phyloP scores from a whole-genome alignment of 2,329 filamentous ascomycete genomes.

The Microcyclospora pomicola region DNA sequence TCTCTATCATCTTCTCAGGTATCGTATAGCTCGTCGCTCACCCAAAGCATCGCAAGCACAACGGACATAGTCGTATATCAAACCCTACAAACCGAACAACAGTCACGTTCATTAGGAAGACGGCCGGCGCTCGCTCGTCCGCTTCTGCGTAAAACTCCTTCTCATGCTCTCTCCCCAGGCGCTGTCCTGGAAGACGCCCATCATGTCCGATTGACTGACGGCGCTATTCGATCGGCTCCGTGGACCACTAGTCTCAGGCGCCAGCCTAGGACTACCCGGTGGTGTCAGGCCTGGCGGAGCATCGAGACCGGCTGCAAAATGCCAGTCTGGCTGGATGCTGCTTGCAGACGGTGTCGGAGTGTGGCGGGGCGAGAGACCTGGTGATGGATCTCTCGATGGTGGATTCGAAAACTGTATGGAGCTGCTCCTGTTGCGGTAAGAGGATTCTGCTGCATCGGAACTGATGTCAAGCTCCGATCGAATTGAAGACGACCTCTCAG shows the following conservation, averaged over 20 bases:
- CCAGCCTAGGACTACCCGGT: constrained; percentile 13
- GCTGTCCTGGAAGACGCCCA: constrained; percentile 75
- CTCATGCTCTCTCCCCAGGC: constrained; percentile 89
- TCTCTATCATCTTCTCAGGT: neutral
- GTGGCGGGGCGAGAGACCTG: constrained; percentile 12
- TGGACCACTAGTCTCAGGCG: constrained; percentile 12
- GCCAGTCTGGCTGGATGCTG: constrained; percentile 29
- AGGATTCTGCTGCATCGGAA: constrained; percentile 1
- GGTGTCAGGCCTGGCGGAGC: constrained; percentile 19
- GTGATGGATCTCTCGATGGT: neutral
- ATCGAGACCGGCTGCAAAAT: constrained; percentile 31
- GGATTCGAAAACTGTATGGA: constrained; percentile 9
- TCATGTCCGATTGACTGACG: constrained; percentile 62
- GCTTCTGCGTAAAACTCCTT: constrained; percentile 62
- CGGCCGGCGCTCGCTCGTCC: constrained; percentile 22
- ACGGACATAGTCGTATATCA: no score
- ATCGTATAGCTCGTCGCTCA: neutral
- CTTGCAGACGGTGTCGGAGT: constrained; percentile 13
- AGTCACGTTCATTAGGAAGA: constrained; percentile 6
- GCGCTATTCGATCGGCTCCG: constrained; percentile 52
- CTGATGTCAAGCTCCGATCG: constrained; percentile 6
- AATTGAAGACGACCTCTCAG: neutral
- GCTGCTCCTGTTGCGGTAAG: constrained; percentile 13
- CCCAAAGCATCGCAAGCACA: neutral
- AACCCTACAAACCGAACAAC: neutral